Evolutionary conservation across 2,329 filamentous ascomycete species (phyloP).

Genomic region (Sporothrix variecibatus): DNA sequence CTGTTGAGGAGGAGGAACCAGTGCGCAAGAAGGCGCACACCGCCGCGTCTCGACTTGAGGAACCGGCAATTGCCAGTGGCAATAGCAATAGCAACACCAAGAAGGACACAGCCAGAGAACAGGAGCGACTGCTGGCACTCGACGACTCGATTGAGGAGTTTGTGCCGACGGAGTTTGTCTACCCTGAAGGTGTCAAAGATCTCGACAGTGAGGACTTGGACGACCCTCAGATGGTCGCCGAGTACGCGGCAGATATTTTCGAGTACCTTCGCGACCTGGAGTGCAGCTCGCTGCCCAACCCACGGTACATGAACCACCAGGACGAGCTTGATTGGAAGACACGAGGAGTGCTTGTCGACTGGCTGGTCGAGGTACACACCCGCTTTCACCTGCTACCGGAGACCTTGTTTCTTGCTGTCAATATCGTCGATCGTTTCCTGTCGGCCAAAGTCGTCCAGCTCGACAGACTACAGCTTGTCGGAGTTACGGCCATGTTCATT

Average conservation of each 20-base stretch:
- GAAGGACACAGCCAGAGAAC: conserved; percentile 36
- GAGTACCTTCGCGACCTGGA: conserved; percentile 92
- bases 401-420: conserved; percentile 94
- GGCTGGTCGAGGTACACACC: conserved; percentile 97
- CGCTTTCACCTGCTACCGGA: conserved; percentile 94
- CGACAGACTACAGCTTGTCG: conserved; percentile 92
- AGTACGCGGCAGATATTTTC: conserved; percentile 96
- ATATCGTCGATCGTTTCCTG: conserved; percentile 97
- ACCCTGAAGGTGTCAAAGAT: conserved; percentile 55
- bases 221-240: conserved; percentile 95
- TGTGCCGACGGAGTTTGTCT: conserved; percentile 34
- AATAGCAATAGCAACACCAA: conserved; percentile 43
- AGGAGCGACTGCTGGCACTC: conserved; percentile 32
- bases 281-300: conserved; percentile 75
- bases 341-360: conserved; percentile 94
- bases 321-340: conserved; percentile 98
- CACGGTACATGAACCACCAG: conserved; percentile 93
- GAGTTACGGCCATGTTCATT: conserved; percentile 99
- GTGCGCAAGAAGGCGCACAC: conserved; percentile 65
- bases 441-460: conserved; percentile 94
- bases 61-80: conserved; percentile 43
- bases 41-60: conserved; percentile 52
- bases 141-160: conserved; percentile 35
- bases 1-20: conserved; percentile 67
- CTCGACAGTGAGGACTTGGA: conserved; percentile 86